These are phyloP conservation scores for Pisolithus marmoratus DNA, from an alignment of 768 basidiomycete genomes.

Conservation along the genomic window DNA sequence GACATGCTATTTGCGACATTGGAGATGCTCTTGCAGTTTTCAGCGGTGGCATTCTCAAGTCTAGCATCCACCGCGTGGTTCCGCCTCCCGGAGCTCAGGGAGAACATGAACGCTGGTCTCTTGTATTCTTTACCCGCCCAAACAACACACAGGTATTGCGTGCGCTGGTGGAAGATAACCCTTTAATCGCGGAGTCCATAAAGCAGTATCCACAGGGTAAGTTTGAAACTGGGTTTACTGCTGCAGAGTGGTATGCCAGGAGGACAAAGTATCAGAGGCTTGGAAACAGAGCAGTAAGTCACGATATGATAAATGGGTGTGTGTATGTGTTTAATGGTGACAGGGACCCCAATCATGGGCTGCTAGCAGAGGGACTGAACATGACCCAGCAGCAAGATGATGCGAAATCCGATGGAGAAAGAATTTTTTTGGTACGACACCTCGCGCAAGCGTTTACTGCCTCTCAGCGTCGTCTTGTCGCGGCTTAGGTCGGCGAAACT, in stretches of 20 bases:
- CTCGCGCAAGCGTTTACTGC: background rate
- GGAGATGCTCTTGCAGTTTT: constrained; percentile 59
- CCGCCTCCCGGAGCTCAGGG: constrained; percentile 57
- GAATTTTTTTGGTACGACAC: too few relatives aligned
- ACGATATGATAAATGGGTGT: too few relatives aligned
- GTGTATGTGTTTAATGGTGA: background rate
- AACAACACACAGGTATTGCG: constrained; percentile 46
- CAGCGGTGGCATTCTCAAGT: constrained; percentile 59
- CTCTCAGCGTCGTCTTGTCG: too few relatives aligned
- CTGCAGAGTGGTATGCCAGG: constrained; percentile 37
- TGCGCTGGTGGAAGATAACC: constrained; percentile 47
- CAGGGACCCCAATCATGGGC: constrained; percentile 29
- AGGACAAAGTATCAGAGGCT: constrained; percentile 36
- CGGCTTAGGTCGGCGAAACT: too few relatives aligned
- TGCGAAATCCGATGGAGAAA: background rate
- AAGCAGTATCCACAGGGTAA: constrained; percentile 31
- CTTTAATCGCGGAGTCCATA: constrained; percentile 42
- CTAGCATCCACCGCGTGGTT: constrained; percentile 59
- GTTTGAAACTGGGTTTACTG: constrained; percentile 32
- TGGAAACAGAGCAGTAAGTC: constrained; percentile 36
- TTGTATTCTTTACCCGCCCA: constrained; percentile 65
- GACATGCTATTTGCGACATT: constrained; percentile 55
- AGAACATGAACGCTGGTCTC: constrained; percentile 52
- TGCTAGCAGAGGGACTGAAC: constrained; percentile 26
- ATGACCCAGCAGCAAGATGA: constrained; percentile 17